phyloP scores from a whole-genome alignment of 1,284 basidiomycete species.

The Puccinia sorghi region DNA sequence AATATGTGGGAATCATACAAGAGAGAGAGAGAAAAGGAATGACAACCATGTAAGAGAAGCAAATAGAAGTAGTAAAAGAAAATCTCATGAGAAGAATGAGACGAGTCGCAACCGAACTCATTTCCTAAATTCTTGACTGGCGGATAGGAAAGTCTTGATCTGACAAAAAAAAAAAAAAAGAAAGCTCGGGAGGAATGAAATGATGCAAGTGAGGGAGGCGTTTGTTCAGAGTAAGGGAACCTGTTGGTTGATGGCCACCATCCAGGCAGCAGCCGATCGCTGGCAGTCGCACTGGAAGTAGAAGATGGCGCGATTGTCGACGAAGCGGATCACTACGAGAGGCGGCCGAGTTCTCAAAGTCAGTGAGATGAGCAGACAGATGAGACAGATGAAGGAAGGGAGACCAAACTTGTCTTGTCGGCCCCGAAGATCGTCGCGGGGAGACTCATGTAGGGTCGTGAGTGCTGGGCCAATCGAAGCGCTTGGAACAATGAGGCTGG shows the following conservation, averaged over 20 bases:
- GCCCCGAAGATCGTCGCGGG: conserved; percentile 47
- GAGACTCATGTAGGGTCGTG: conserved; percentile 16
- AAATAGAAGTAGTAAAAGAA: no score
- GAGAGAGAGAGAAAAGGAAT: no score
- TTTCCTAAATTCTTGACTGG: background rate
- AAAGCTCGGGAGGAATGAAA: background rate
- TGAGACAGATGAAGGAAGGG: no score
- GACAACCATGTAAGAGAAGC: no score
- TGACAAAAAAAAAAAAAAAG: background rate
- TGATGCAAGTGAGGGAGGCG: background rate
- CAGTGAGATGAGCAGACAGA: no score
- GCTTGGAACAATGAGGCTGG: conserved; percentile 42
- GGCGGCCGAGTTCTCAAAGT: background rate
- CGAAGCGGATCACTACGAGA: conserved; percentile 36
- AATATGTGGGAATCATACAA: no score
- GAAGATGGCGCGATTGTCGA: conserved; percentile 38
- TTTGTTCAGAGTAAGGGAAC: conserved; percentile 30
- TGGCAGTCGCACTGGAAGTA: conserved; percentile 48
- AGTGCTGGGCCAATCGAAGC: conserved; percentile 44
- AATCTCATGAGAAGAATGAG: no score
- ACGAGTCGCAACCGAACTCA: no score
- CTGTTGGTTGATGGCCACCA: conserved; percentile 46
- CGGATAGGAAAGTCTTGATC: background rate
- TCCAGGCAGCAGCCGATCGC: conserved; percentile 38
- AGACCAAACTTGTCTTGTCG: conserved; percentile 38